These are phyloP conservation scores for Fusarium domesticum DNA, from an alignment of 2,329 filamentous ascomycete species.

Conservation along the genomic window DNA sequence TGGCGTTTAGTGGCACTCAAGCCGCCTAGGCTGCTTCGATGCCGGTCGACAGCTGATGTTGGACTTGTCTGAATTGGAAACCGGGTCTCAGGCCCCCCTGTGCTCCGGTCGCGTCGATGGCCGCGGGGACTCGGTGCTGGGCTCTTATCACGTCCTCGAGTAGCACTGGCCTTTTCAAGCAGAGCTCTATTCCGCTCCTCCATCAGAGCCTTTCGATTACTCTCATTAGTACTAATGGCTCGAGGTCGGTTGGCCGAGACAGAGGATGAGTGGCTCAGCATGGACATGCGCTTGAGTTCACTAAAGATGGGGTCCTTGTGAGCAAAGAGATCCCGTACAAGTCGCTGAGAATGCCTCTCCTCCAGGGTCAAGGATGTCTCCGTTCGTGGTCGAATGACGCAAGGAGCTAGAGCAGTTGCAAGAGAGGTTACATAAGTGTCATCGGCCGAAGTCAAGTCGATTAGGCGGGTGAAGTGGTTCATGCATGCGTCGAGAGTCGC, in stretches of 20 bases:
- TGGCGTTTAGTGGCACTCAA: conserved; percentile 55
- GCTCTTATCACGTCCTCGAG: conserved; percentile 70
- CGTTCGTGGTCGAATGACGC: conserved; percentile 79
- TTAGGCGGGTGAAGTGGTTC: conserved; percentile 95
- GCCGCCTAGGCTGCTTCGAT: conserved; percentile 50
- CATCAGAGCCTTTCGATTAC: conserved; percentile 88
- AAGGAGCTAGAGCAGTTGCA: conserved; percentile 73
- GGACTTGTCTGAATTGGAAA: conserved; percentile 78
- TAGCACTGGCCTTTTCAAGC: conserved; percentile 61
- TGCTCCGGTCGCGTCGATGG: conserved; percentile 80
- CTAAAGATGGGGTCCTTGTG: conserved; percentile 96
- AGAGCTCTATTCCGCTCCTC: conserved; percentile 87
- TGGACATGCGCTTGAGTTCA: conserved; percentile 87
- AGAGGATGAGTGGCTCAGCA: conserved; percentile 63
- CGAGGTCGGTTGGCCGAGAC: conserved; percentile 62
- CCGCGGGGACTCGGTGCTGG: conserved; percentile 61
- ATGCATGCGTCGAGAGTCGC: conserved; percentile 97
- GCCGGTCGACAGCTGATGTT: conserved; percentile 50
- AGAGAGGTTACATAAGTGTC: conserved; percentile 77
- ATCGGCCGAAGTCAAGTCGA: conserved; percentile 94
- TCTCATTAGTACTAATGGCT: conserved; percentile 92
- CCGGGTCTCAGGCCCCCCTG: conserved; percentile 68
- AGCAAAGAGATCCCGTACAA: conserved; percentile 86
- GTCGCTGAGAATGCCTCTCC: conserved; percentile 86
- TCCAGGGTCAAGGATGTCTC: conserved; percentile 93